Conservation (phyloP, 169 alveolate species). For the Fabrea salina region DNA sequence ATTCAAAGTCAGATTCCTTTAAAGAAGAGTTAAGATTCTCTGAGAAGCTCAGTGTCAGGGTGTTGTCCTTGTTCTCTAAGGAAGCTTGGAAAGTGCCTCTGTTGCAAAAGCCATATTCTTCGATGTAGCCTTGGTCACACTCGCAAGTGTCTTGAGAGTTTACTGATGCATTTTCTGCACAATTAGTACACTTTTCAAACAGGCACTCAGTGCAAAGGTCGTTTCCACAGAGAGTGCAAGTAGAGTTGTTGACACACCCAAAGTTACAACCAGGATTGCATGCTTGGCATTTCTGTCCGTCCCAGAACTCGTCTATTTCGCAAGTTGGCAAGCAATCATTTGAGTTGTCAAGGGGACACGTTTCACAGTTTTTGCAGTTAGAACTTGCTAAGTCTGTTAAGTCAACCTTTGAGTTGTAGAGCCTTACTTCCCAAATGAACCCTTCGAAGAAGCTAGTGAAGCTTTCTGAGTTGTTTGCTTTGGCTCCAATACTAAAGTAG, state of each 20-base stretch:
- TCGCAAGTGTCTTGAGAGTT: not conserved
- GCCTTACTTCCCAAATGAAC: not conserved
- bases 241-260: slow-evolving; percentile 17
- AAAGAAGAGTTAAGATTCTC: too few species aligned
- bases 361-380: not conserved
- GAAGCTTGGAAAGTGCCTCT: too few species aligned
- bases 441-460: not conserved
- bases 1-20: too few species aligned
- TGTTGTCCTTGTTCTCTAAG: too few species aligned
- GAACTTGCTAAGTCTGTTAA: not conserved
- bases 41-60: too few species aligned
- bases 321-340: not conserved
- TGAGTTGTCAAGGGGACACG: slow-evolving; percentile 16
- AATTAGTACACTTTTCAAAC: not conserved
- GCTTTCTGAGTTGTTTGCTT: not conserved
- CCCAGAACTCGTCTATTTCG: not conserved
- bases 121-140: not conserved
- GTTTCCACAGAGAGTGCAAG: slow-evolving; percentile 3
- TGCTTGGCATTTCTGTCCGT: not conserved
- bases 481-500: slow-evolving; percentile 13
- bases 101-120: too few species aligned
- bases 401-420: too few species aligned
- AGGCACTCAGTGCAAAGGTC: not conserved
- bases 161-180: not conserved
- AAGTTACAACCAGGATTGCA: not conserved